phyloP scores from a whole-genome alignment of 768 basidiomycete genomes.

The Hortiboletus flavorubellus region DNA sequence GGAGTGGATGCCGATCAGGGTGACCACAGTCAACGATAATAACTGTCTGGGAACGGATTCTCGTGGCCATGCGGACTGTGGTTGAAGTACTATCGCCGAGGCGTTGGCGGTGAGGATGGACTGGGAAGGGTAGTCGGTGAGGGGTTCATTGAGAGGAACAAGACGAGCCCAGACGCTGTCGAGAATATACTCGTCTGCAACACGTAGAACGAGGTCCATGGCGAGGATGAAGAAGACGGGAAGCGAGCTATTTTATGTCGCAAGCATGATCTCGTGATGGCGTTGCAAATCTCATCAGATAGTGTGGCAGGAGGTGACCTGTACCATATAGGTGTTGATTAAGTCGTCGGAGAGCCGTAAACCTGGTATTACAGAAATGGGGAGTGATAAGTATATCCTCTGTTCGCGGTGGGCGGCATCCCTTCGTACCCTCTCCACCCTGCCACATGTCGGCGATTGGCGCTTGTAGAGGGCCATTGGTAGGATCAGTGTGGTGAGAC shows the following conservation, averaged over 20 bases:
- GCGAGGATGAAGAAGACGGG: background rate
- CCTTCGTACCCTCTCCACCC: too few relatives aligned
- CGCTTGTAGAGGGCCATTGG: too few relatives aligned
- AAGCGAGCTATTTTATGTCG: slow-evolving; percentile 19
- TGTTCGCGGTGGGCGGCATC: too few relatives aligned
- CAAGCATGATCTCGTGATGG: background rate
- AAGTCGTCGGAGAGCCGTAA: too few relatives aligned
- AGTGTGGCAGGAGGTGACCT: too few relatives aligned
- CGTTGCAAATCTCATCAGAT: too few relatives aligned
- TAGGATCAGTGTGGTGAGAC: too few relatives aligned
- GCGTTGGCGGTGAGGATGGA: slow-evolving; percentile 32
- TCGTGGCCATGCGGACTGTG: slow-evolving; percentile 78
- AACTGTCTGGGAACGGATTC: slow-evolving; percentile 79
- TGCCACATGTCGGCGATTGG: too few relatives aligned
- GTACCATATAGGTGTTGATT: too few relatives aligned
- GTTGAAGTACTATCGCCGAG: slow-evolving; percentile 34
- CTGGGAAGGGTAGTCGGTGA: slow-evolving; percentile 33
- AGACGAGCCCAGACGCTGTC: slow-evolving; percentile 78
- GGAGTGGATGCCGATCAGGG: slow-evolving; percentile 74
- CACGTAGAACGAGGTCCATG: slow-evolving; percentile 77
- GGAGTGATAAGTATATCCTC: too few relatives aligned
- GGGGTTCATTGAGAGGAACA: slow-evolving; percentile 53
- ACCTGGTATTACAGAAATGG: too few relatives aligned
- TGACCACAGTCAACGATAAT: slow-evolving; percentile 66
- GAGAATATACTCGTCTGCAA: slow-evolving; percentile 68